A percentile compares a stretch with the other conserved stretches of the same genome.
Conservation (phyloP, 179 eudicot species). For the Carnegiea gigantea region DNA sequence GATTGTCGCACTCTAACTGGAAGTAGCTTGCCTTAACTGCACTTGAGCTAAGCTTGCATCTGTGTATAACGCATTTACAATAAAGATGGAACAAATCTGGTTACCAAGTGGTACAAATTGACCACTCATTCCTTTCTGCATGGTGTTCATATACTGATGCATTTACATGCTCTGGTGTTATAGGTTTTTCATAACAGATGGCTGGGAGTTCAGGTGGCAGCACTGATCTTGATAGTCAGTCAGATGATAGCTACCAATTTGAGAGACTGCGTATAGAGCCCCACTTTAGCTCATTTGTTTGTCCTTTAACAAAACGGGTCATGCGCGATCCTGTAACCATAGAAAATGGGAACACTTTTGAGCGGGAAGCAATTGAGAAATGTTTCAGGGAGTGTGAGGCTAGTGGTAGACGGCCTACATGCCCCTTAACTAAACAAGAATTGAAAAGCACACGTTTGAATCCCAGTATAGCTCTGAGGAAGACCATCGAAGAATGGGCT, state of each 20-base stretch:
- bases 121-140: neutral
- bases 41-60: neutral
- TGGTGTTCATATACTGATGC: neutral
- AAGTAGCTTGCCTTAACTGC: neutral
- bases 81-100: neutral
- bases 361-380: slow-evolving; percentile 91
- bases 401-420: slow-evolving; percentile 59
- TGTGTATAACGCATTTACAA: too few relatives aligned
- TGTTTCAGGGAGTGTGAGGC: slow-evolving; percentile 81
- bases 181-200: slow-evolving; percentile 50
- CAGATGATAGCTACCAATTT: slow-evolving; percentile 67
- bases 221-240: slow-evolving; percentile 59
- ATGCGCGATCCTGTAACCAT: slow-evolving; percentile 89
- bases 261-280: slow-evolving; percentile 77
- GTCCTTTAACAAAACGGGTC: slow-evolving; percentile 80
- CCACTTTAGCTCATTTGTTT: slow-evolving; percentile 72
- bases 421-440: slow-evolving; percentile 70
- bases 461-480: slow-evolving; percentile 78
- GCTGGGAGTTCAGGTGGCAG: slow-evolving; percentile 75
- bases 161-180: neutral
- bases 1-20: neutral
- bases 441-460: slow-evolving; percentile 61
- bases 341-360: slow-evolving; percentile 83
- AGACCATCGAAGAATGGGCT: slow-evolving; percentile 89
- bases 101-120: neutral